Percentiles rank a stretch among this genome's conserved stretches.
Evolutionary conservation across 305 asterid species (phyloP).

Genomic region (Fraxinus floribunda): DNA sequence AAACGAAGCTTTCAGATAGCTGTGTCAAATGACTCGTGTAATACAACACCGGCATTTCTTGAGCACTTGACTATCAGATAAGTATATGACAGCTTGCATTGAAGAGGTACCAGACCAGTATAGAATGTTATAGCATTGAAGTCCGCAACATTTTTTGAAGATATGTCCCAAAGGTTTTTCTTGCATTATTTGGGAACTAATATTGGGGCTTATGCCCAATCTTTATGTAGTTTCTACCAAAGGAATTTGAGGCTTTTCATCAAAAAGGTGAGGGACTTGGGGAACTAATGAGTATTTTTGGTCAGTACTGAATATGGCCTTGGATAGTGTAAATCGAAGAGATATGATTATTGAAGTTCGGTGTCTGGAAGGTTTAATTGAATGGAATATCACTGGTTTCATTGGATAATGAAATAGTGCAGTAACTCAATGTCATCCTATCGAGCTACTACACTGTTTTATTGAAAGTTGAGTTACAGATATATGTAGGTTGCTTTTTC

Average conservation of each 20-base stretch:
- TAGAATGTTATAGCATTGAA: background rate
- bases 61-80: background rate
- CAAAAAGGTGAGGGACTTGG: background rate
- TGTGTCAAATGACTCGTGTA: background rate
- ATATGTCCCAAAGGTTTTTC: background rate
- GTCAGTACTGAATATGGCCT: background rate
- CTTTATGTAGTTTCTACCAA: background rate
- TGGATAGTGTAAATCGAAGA: background rate
- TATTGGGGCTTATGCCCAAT: background rate
- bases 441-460: background rate
- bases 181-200: background rate
- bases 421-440: background rate
- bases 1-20: background rate
- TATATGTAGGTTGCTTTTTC: background rate
- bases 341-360: background rate
- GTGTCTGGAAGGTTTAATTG: conserved; percentile 2
- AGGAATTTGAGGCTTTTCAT: background rate
- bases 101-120: background rate
- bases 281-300: background rate
- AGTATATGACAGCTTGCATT: background rate
- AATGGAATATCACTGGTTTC: background rate
- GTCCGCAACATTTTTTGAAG: background rate
- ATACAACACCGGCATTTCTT: background rate
- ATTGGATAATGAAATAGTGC: background rate
- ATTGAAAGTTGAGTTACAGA: background rate